Percentiles rank a stretch among this genome's conserved stretches.
Conservation (phyloP, 805 yeast genomes). For the Novakomyces olei region DNA sequence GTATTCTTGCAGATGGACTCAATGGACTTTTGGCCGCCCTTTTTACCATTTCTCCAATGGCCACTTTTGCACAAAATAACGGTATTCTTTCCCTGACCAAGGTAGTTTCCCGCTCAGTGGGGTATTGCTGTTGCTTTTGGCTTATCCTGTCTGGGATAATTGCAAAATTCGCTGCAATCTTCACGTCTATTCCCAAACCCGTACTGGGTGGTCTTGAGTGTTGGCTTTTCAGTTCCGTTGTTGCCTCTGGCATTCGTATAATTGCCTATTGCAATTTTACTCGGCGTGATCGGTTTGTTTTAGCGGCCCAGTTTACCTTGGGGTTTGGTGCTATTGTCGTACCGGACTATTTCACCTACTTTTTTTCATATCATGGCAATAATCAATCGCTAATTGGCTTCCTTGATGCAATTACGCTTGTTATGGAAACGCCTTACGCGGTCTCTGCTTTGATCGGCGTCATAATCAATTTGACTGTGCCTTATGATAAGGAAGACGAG, state of each 20-base stretch:
- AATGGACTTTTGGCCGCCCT: conserved; percentile 59
- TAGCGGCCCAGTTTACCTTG: conserved; percentile 40
- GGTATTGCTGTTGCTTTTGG: conserved; percentile 63
- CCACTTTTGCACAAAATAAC: conserved; percentile 85
- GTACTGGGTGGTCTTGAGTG: conserved; percentile 79
- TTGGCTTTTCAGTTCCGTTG: conserved; percentile 52
- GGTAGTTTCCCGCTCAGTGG: conserved; percentile 69
- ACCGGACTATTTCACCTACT: conserved; percentile 37
- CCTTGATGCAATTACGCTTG: conserved; percentile 42
- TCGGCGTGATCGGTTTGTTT: conserved; percentile 50
- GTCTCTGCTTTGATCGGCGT: conserved; percentile 44
- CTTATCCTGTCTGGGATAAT: conserved; percentile 70
- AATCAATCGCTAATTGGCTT: conserved; percentile 38
- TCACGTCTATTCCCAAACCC: conserved; percentile 57
- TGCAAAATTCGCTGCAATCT: conserved; percentile 65
- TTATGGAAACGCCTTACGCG: conserved; percentile 56
- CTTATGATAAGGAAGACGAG: conserved; percentile 24
- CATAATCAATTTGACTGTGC: conserved; percentile 36
- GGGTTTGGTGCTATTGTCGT: conserved; percentile 50
- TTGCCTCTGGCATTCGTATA: conserved; percentile 50
- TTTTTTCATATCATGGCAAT: conserved; percentile 44
- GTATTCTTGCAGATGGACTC: conserved; percentile 71
- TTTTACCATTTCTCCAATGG: conserved; percentile 70
- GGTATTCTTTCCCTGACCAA: conserved; percentile 85
- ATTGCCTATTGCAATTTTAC: conserved; percentile 33